A percentile compares a stretch with the other conserved stretches of the same genome.
Conservation (phyloP, 73 alveolate genomes). For the Paramecium pentaurelia region DNA sequence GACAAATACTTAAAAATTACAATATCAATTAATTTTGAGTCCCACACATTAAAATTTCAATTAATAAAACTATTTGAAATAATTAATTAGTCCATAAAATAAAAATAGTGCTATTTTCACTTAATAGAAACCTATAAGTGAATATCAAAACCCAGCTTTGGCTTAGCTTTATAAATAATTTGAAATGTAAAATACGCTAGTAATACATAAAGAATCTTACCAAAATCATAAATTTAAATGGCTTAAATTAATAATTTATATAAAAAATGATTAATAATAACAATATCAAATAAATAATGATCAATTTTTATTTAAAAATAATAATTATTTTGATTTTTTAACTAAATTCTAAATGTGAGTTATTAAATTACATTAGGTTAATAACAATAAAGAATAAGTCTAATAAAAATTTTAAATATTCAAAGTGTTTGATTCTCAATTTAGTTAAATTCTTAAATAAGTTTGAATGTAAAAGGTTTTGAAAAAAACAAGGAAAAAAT, state of each 20-base stretch:
- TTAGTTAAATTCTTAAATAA: not conserved
- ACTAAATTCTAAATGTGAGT: not conserved
- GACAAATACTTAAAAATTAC: not conserved
- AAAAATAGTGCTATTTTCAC: slow-evolving; percentile 15
- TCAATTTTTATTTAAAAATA: not conserved
- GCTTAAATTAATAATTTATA: not conserved
- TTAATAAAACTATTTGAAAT: not conserved
- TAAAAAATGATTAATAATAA: slow-evolving; percentile 8
- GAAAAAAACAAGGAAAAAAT: not conserved
- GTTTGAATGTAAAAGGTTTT: not conserved
- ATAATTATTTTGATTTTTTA: not conserved
- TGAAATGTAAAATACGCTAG: not conserved
- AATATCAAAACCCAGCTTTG: not conserved
- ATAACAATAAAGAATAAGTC: not conserved
- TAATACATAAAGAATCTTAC: not conserved
- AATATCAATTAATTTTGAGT: not conserved
- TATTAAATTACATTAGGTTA: not conserved
- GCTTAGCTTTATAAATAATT: slow-evolving; percentile 30
- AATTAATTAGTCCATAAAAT: not conserved
- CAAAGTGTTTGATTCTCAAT: not conserved
- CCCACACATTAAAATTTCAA: slow-evolving; percentile 15
- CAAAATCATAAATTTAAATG: slow-evolving; percentile 11
- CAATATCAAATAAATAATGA: not conserved
- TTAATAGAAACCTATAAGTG: not conserved
- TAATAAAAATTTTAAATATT: not conserved